These are phyloP conservation scores for Myxozyma sirexii DNA, from an alignment of 805 yeast genomes.

Conservation along the genomic window DNA sequence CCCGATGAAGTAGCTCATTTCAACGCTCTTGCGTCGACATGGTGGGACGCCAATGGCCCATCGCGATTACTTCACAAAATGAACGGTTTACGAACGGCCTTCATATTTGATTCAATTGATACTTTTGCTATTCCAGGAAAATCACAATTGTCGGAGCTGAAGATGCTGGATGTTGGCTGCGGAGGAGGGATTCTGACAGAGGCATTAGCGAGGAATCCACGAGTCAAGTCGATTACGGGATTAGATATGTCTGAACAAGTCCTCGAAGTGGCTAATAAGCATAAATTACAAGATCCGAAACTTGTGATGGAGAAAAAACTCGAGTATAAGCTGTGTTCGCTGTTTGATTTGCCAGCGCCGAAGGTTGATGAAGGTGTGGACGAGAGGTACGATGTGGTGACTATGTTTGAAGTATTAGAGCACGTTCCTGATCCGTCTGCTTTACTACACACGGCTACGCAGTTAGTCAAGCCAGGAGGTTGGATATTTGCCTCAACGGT, in stretches of 20 bases:
- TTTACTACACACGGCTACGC: slow-evolving; percentile 68
- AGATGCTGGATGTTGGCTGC: slow-evolving; percentile 88
- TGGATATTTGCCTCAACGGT: slow-evolving; percentile 87
- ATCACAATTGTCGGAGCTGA: slow-evolving; percentile 67
- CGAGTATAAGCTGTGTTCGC: slow-evolving; percentile 48
- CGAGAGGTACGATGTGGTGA: slow-evolving; percentile 66
- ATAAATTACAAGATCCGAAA: slow-evolving; percentile 66
- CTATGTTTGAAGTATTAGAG: slow-evolving; percentile 93
- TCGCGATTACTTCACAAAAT: slow-evolving; percentile 92
- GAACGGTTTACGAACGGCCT: slow-evolving; percentile 89
- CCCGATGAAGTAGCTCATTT: slow-evolving; percentile 76
- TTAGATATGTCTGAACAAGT: slow-evolving; percentile 87
- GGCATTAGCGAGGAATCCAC: slow-evolving; percentile 72
- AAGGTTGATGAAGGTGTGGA: slow-evolving; percentile 45
- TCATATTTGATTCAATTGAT: slow-evolving; percentile 65
- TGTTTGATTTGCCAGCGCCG: slow-evolving; percentile 56
- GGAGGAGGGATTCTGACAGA: slow-evolving; percentile 97
- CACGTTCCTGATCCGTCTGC: slow-evolving; percentile 86
- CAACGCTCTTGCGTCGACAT: slow-evolving; percentile 81
- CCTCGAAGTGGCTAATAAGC: slow-evolving; percentile 73
- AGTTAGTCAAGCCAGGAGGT: slow-evolving; percentile 76
- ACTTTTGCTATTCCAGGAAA: slow-evolving; percentile 58
- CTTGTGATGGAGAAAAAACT: slow-evolving; percentile 47
- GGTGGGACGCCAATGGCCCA: slow-evolving; percentile 97
- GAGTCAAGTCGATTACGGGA: slow-evolving; percentile 68